Conservation (phyloP, 176 grass and related monocot species). For the Eragrostis nindensis region DNA sequence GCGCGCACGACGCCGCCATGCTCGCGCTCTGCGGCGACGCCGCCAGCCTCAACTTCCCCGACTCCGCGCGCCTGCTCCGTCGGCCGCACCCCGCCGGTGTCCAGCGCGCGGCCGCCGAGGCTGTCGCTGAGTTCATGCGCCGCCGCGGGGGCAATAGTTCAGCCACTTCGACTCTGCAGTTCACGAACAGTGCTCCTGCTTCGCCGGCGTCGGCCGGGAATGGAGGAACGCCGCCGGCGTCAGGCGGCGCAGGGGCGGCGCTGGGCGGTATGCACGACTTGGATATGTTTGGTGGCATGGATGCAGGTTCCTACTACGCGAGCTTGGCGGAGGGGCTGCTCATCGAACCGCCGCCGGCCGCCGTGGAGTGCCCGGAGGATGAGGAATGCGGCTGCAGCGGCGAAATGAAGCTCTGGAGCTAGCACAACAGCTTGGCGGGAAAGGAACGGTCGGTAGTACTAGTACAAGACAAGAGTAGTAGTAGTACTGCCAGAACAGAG, state of each 20-base stretch:
- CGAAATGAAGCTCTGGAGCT: constrained; percentile 57
- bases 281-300: constrained; percentile 43
- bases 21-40: constrained; percentile 48
- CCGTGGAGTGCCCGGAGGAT: constrained; percentile 31
- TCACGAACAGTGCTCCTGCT: no score
- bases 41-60: constrained; percentile 57
- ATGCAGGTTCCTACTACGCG: constrained; percentile 46
- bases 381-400: constrained; percentile 32
- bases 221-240: not conserved
- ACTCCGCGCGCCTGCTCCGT: constrained; percentile 49
- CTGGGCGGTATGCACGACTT: not conserved
- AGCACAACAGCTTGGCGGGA: not conserved
- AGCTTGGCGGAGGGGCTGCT: constrained; percentile 66
- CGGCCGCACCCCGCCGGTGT: constrained; percentile 17
- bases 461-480: no score
- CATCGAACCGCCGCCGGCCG: constrained; percentile 44
- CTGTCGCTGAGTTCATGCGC: constrained; percentile 41
- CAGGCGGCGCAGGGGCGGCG: not conserved
- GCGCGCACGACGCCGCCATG: constrained; percentile 72
- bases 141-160: not conserved
- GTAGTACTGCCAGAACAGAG: no score
- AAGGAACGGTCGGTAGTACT: no score
- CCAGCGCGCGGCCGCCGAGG: constrained; percentile 49
- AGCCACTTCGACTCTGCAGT: no score
- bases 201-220: not conserved